phyloP scores from a whole-genome alignment of 2,329 filamentous ascomycete species.

The Xylariaceae sp. region DNA sequence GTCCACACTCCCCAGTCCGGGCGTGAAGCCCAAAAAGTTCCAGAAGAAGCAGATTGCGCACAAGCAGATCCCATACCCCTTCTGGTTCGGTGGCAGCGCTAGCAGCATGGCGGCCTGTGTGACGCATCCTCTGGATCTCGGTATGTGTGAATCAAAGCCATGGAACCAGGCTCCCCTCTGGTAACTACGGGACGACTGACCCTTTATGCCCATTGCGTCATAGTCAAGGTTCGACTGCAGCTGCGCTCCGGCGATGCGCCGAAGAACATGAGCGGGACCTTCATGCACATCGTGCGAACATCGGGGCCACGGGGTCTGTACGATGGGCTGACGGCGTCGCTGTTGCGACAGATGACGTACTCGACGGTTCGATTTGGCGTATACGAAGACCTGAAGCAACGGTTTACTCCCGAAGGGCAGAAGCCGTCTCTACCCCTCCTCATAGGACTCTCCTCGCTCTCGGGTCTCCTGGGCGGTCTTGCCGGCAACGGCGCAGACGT shows the following conservation, averaged over 20 bases:
- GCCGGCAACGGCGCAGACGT: constrained; percentile 94
- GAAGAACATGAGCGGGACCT: constrained; percentile 78
- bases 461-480: constrained; percentile 83
- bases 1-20: constrained; percentile 15
- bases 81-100: constrained; percentile 96
- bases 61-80: constrained; percentile 55
- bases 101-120: constrained; percentile 87
- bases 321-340: constrained; percentile 83
- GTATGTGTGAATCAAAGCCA: too few species aligned
- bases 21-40: constrained; percentile 23
- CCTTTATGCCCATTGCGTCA: background rate
- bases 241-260: constrained; percentile 71
- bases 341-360: constrained; percentile 92
- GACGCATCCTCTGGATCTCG: constrained; percentile 87
- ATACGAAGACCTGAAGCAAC: constrained; percentile 86
- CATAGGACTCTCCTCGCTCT: constrained; percentile 72
- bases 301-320: constrained; percentile 81
- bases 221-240: constrained; percentile 74
- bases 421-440: constrained; percentile 69
- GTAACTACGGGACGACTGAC: too few species aligned
- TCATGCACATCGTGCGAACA: constrained; percentile 70
- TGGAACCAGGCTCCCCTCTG: too few species aligned
- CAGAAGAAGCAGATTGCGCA: constrained; percentile 40
- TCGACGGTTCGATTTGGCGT: constrained; percentile 93
- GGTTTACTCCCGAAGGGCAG: constrained; percentile 44